Conservation (phyloP, 2,329 filamentous ascomycete genomes). For the Ramularia endophylla region DNA sequence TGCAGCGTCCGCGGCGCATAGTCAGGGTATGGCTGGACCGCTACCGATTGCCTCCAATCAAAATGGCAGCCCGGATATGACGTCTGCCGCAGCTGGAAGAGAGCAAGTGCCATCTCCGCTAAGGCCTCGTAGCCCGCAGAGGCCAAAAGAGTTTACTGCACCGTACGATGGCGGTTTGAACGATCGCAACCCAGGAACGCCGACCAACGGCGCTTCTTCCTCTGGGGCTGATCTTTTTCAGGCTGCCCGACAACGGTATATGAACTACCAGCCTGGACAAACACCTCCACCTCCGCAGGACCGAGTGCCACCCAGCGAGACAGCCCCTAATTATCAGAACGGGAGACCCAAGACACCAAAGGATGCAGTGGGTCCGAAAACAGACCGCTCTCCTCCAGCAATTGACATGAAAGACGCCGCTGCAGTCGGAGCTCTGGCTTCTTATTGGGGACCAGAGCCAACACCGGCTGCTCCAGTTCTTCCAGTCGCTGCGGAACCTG, state of each 20-base stretch:
- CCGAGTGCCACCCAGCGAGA: constrained; percentile 16
- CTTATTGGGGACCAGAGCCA: constrained; percentile 23
- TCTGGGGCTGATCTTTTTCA: constrained; percentile 21
- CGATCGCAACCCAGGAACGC: constrained; percentile 11
- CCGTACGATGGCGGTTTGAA: constrained; percentile 14
- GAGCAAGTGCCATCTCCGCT: constrained; percentile 10
- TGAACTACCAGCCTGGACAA: constrained; percentile 16
- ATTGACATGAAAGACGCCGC: constrained; percentile 21
- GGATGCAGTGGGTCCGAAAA: constrained; percentile 8
- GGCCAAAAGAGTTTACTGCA: constrained; percentile 11
- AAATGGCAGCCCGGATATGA: constrained; percentile 2
- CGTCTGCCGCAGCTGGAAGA: neutral
- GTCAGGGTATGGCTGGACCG: constrained; percentile 3
- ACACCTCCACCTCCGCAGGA: constrained; percentile 10
- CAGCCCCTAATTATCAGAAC: constrained; percentile 9
- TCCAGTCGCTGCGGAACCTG: constrained; percentile 10
- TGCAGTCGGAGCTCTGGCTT: too few species aligned
- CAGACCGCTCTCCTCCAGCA: constrained; percentile 17
- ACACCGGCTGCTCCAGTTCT: constrained; percentile 4
- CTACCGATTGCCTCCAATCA: constrained; percentile 4
- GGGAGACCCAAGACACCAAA: constrained; percentile 9
- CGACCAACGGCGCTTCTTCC: constrained; percentile 7
- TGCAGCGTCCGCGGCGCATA: constrained; percentile 8
- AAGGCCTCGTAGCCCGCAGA: constrained; percentile 18
- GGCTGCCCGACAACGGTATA: constrained; percentile 22